These are phyloP conservation scores for Annulohypoxylon bovei DNA, from an alignment of 495 filamentous ascomycete species.

Conservation along the genomic window DNA sequence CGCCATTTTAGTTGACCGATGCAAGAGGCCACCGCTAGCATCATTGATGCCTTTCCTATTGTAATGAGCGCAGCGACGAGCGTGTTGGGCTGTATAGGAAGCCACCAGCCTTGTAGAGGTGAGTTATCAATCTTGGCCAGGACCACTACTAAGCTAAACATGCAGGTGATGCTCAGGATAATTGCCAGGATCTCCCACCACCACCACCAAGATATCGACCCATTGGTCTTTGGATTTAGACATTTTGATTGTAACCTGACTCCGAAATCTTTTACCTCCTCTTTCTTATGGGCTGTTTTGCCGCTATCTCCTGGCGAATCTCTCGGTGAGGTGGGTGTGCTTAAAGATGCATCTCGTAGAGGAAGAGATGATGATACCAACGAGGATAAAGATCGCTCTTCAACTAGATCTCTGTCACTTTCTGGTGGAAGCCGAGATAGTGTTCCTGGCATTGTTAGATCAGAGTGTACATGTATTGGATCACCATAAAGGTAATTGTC, in stretches of 20 bases:
- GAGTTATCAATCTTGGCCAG: conserved; percentile 50
- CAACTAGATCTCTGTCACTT: neutral
- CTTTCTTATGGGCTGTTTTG: neutral
- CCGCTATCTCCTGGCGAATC: neutral
- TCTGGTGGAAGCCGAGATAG: neutral
- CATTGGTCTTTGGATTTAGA: neutral
- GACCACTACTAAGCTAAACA: conserved; percentile 46
- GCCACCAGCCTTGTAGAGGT: conserved; percentile 51
- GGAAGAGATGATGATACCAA: neutral
- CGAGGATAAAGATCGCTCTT: neutral
- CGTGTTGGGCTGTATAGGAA: conserved; percentile 57
- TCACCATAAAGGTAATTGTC: neutral
- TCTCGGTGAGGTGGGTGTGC: neutral
- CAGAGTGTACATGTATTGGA: neutral
- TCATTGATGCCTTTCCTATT: conserved; percentile 51
- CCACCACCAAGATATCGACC: conserved; percentile 31
- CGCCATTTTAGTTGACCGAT: conserved; percentile 62
- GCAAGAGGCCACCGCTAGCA: conserved; percentile 50
- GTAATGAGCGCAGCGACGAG: conserved; percentile 57
- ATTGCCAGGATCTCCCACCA: conserved; percentile 39
- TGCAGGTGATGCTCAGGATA: conserved; percentile 14
- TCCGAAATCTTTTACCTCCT: neutral
- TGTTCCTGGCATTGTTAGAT: neutral
- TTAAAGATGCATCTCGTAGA: neutral
- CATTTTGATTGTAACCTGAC: neutral